Conservation (phyloP, 306 rosid genomes). For the Amphicarpaea edgeworthii region DNA sequence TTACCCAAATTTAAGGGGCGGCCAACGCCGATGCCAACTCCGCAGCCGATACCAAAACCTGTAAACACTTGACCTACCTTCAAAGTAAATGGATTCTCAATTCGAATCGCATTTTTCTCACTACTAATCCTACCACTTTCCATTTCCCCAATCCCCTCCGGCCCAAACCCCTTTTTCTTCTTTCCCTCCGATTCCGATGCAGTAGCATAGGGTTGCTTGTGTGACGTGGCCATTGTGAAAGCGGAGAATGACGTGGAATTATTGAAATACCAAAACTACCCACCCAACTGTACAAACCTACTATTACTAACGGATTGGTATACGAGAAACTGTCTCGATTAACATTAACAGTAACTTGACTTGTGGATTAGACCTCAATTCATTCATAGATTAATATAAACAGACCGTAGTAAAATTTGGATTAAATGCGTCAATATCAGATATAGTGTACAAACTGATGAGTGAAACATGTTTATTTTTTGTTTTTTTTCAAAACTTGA, state of each 20-base stretch:
- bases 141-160: constrained; percentile 49
- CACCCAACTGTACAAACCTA: no score
- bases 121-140: constrained; percentile 50
- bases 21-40: constrained; percentile 95
- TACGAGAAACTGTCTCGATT: no score
- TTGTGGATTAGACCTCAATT: no score
- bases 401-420: no score
- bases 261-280: no score
- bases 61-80: constrained; percentile 96
- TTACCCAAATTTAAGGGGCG: constrained; percentile 93
- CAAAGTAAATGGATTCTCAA: constrained; percentile 88
- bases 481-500: no score
- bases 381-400: no score
- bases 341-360: no score
- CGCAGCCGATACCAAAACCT: constrained; percentile 95
- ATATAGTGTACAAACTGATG: no score
- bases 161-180: not conserved
- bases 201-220: not conserved
- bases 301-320: no score
- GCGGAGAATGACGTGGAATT: not conserved
- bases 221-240: not conserved
- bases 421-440: no score
- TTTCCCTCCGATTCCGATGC: not conserved
- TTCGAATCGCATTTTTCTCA: constrained; percentile 58
- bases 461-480: no score